phyloP scores from a whole-genome alignment of 169 alveolate genomes.

The Neospora caninum region DNA sequence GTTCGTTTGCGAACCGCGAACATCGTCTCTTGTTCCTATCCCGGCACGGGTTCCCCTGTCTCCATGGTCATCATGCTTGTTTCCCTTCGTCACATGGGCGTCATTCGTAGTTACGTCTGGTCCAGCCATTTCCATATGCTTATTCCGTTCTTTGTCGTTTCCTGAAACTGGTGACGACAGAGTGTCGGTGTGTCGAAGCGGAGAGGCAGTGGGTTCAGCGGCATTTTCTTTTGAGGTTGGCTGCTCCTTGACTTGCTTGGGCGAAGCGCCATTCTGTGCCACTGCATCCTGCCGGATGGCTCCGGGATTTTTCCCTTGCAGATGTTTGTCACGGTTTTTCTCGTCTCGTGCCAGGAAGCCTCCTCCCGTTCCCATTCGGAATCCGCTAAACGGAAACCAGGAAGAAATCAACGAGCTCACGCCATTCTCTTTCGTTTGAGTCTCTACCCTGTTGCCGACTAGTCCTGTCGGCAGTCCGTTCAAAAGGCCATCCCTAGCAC shows the following conservation, averaged over 20 bases:
- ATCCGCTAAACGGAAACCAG: neutral
- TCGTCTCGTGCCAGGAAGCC: conserved; percentile 25
- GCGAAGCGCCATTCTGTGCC: neutral
- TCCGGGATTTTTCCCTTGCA: no score
- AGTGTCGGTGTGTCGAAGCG: no score
- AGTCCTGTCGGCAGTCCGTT: neutral
- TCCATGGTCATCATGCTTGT: no score
- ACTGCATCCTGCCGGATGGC: neutral
- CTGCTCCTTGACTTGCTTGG: neutral
- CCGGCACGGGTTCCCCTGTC: no score
- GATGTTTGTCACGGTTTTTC: neutral
- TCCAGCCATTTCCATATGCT: no score
- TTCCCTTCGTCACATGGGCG: no score
- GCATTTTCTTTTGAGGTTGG: neutral
- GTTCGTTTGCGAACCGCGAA: no score
- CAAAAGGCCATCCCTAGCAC: neutral
- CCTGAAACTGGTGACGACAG: no score
- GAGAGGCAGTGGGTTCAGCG: no score
- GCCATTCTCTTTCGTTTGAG: neutral
- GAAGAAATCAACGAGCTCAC: neutral
- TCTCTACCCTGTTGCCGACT: neutral
- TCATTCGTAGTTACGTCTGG: no score
- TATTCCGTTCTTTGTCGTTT: no score
- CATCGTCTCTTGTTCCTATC: no score
- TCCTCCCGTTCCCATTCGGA: neutral